Base-by-base conservation (phyloP, 2,329 filamentous ascomycete species). In the Epichloe gansuensis region DNA sequence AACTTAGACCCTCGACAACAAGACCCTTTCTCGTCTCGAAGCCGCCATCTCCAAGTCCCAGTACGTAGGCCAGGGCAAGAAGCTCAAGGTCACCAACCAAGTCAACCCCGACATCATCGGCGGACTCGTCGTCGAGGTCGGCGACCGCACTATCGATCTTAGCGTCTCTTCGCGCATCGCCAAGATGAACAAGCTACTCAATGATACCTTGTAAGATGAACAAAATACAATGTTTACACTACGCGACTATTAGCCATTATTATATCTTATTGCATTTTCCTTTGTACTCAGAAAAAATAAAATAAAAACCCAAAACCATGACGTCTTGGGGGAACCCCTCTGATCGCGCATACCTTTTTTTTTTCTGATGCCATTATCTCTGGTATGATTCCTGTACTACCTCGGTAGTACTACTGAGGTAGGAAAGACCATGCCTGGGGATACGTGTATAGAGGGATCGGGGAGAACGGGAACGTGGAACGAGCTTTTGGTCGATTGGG, bases 101-200 rank as follows among this genome's bases (percentile, higher is more conserved):
- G 87, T 88, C 72, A 93, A 95, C 81, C 80, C 91, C 56, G 91
- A 97, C 54, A 91, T 98, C 67, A 74, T 94, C 60, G 93, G 93
- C 60, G 93, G 93, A 57, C 83, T 98, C 61, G 74, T 98, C 60
- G 91, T 98, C 66, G 91, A 97, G 76, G 86, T 97, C 62, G 91
- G 90, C 66, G 91, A 97, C 80, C 87, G 91, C 68, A 97, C 91
- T 70, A 95, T 98, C 68, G 93, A 98, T 74, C 85, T 96, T 63
- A 93, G 86, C 73, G 90, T 98, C 66, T 91, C 91, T 48, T 78
- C 87, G 70, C 94, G 91, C 81, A 85, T 98, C 73, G 81, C 87
- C 71, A 95, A 89, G 83, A 88, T 98, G 82, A 98, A 98, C 88
- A 98, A 97, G 85, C 84, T 95, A 70, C 86, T 98, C 68, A 90